Evolutionary conservation across 495 filamentous ascomycete species (phyloP).

Genomic region (Penicillium robsamsonii): DNA sequence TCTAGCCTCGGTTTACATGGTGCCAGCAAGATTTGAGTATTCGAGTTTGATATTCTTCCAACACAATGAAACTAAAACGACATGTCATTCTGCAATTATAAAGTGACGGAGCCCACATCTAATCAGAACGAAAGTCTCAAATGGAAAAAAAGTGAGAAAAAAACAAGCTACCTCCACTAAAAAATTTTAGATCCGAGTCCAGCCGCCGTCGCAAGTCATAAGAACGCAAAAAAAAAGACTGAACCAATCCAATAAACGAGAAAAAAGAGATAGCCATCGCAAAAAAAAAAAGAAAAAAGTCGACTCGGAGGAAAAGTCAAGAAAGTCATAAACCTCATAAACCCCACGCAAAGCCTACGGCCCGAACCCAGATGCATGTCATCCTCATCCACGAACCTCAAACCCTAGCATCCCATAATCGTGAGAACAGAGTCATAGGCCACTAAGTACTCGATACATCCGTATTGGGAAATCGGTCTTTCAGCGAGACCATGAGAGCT

Average conservation of each 20-base stretch:
- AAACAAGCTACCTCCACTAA: no score
- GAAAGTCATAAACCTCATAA: neutral
- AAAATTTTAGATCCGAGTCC: no score
- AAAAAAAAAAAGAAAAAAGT: neutral
- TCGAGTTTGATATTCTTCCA: no score
- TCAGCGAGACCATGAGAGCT: conserved; percentile 30
- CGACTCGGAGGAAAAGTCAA: neutral
- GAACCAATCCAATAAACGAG: neutral
- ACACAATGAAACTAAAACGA: no score
- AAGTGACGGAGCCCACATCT: no score
- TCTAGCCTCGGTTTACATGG: no score
- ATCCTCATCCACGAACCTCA: neutral
- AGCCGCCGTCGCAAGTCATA: no score
- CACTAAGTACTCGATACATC: neutral
- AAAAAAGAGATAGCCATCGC: neutral
- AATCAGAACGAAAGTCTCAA: no score
- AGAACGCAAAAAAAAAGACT: no score
- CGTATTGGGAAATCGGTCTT: conserved; percentile 4
- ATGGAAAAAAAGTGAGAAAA: no score
- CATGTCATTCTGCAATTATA: no score
- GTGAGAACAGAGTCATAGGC: neutral
- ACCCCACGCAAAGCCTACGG: neutral
- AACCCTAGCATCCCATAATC: neutral
- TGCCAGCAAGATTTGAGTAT: no score
- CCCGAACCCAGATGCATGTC: neutral